Conservation (phyloP, 441 rosid genomes). For the Populus hybrid region DNA sequence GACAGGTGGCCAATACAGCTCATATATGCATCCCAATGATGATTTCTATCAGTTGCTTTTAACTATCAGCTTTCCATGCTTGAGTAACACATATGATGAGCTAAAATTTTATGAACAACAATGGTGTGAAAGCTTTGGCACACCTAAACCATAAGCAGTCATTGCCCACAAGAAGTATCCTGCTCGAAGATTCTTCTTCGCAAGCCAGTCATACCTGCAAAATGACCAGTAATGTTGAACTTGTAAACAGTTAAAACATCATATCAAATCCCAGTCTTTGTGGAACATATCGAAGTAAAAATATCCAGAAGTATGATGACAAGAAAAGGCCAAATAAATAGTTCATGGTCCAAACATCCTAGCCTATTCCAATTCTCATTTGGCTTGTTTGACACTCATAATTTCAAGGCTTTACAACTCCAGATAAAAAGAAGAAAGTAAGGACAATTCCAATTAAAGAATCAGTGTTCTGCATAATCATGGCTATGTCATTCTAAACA, state of each 20-base stretch:
- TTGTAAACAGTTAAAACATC: not conserved
- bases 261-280: not conserved
- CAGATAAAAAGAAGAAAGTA: not conserved
- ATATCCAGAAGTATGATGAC: not conserved
- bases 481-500: not conserved
- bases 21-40: not conserved
- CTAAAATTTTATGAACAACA: not conserved
- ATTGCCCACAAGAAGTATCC: too few relatives aligned
- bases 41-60: not conserved
- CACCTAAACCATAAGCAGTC: slow-evolving; percentile 94
- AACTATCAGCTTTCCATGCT: not conserved
- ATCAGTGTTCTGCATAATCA: not conserved
- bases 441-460: not conserved
- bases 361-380: not conserved
- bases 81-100: not conserved
- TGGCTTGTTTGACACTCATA: not conserved
- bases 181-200: too few relatives aligned
- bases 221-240: not conserved
- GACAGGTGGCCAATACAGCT: not conserved
- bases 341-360: not conserved
- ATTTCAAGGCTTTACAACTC: not conserved
- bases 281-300: not conserved
- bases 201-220: slow-evolving; percentile 85
- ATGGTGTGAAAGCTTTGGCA: slow-evolving; percentile 18
- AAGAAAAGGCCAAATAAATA: not conserved